A percentile compares a stretch with the other conserved stretches of the same genome.
These are phyloP conservation scores for Blastocystis sp. DNA, from an alignment of 352 stramenopile genomes.

Conservation along the genomic window DNA sequence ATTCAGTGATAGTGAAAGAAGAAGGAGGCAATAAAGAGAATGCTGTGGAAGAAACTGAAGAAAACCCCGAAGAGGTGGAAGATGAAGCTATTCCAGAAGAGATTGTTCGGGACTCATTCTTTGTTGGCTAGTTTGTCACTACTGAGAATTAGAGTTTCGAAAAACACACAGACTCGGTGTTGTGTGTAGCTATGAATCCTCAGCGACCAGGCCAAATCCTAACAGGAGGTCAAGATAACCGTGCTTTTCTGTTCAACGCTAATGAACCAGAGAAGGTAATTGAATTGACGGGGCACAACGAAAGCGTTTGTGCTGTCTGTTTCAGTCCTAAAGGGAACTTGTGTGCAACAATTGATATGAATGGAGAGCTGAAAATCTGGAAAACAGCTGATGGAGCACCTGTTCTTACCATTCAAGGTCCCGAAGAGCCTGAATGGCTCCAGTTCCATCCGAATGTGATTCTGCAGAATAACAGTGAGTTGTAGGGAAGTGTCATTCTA, in stretches of 20 bases:
- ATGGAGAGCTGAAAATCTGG: conserved; percentile 14
- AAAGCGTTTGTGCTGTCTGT: conserved; percentile 34
- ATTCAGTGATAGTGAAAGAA: background rate
- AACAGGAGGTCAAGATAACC: conserved; percentile 50
- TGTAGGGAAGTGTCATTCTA: conserved; percentile 12
- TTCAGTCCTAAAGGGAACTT: conserved; percentile 4
- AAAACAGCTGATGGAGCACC: background rate
- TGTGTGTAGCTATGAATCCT: conserved; percentile 39
- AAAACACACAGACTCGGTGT: conserved; percentile 40
- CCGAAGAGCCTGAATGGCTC: conserved; percentile 44
- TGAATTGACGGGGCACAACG: conserved; percentile 1
- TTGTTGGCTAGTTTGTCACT: background rate
- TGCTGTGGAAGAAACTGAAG: background rate
- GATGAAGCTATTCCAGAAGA: background rate
- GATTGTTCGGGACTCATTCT: conserved; percentile 42
- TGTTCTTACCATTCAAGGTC: conserved; percentile 13
- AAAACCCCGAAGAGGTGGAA: background rate
- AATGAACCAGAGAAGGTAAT: background rate
- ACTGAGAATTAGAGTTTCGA: conserved; percentile 22
- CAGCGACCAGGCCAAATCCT: background rate
- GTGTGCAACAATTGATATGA: conserved; percentile 52
- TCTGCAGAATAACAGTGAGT: background rate
- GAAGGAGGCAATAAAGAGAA: conserved; percentile 4
- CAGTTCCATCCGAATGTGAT: conserved; percentile 31
- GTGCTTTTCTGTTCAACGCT: conserved; percentile 41